Evolutionary conservation across 2,329 filamentous ascomycete genomes (phyloP).

Genomic region (Aspergillus cejpii): DNA sequence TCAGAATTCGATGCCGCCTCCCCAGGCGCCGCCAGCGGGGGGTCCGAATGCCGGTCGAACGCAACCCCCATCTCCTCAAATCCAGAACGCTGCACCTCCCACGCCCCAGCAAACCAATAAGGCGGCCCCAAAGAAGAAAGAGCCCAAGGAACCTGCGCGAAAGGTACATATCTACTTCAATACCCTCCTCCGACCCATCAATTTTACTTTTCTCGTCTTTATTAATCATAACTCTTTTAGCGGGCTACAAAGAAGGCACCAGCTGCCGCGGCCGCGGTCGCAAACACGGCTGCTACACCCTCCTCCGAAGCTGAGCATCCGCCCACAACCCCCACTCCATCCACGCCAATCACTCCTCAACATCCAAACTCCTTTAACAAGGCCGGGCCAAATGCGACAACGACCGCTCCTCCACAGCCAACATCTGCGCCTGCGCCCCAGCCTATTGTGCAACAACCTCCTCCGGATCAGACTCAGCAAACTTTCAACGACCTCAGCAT

Average conservation of each 20-base stretch:
- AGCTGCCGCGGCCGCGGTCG: constrained; percentile 29
- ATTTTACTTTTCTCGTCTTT: constrained; percentile 1
- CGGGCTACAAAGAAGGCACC: constrained; percentile 41
- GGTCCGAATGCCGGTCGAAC: constrained; percentile 37
- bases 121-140: constrained; percentile 56
- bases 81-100: constrained; percentile 48
- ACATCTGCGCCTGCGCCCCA: constrained; percentile 34
- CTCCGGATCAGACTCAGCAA: constrained; percentile 29
- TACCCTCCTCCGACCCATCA: background rate
- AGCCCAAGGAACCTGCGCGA: constrained; percentile 45
- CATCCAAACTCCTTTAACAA: constrained; percentile 43
- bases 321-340: constrained; percentile 44
- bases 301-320: constrained; percentile 44
- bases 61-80: constrained; percentile 42
- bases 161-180: constrained; percentile 44
- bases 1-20: constrained; percentile 48
- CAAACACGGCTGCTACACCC: constrained; percentile 40
- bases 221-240: constrained; percentile 19
- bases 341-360: constrained; percentile 45
- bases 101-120: constrained; percentile 57
- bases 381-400: constrained; percentile 32
- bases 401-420: constrained; percentile 29
- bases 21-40: constrained; percentile 39
- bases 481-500: constrained; percentile 31
- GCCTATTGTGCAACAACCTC: constrained; percentile 31